These are phyloP conservation scores for Trichosporon sp. DNA, from an alignment of 1,284 basidiomycete genomes.

Conservation along the genomic window DNA sequence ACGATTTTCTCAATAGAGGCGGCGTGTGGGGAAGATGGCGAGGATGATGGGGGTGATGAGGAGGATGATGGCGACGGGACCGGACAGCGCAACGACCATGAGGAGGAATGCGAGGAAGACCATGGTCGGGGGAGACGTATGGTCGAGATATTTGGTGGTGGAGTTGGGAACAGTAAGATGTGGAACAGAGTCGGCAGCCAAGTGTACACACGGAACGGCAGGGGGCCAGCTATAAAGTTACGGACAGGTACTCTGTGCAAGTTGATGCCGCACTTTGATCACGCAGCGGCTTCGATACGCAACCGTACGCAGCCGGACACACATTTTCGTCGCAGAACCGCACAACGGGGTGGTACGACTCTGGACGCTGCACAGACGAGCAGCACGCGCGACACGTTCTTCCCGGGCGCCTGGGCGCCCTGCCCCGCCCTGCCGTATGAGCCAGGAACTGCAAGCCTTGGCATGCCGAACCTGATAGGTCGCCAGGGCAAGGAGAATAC, in stretches of 20 bases:
- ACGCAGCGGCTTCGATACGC: neutral
- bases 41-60: constrained; percentile 17
- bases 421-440: neutral
- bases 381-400: constrained; percentile 3
- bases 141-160: neutral
- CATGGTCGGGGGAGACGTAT: neutral
- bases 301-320: neutral
- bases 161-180: neutral
- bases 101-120: constrained; percentile 16
- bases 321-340: constrained; percentile 5
- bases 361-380: constrained; percentile 4
- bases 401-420: neutral
- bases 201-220: constrained; percentile 1
- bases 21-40: constrained; percentile 16
- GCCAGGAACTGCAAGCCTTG: neutral
- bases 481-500: neutral
- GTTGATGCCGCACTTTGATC: constrained; percentile 4
- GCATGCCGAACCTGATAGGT: neutral
- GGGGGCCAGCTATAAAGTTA: neutral
- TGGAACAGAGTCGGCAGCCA: neutral
- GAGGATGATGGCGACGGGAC: constrained; percentile 16
- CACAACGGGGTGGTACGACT: neutral
- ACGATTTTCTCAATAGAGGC: neutral
- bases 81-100: constrained; percentile 11
- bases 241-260: neutral